These are phyloP conservation scores for Plasmodium inui DNA, from an alignment of 169 alveolate genomes.

Conservation along the genomic window DNA sequence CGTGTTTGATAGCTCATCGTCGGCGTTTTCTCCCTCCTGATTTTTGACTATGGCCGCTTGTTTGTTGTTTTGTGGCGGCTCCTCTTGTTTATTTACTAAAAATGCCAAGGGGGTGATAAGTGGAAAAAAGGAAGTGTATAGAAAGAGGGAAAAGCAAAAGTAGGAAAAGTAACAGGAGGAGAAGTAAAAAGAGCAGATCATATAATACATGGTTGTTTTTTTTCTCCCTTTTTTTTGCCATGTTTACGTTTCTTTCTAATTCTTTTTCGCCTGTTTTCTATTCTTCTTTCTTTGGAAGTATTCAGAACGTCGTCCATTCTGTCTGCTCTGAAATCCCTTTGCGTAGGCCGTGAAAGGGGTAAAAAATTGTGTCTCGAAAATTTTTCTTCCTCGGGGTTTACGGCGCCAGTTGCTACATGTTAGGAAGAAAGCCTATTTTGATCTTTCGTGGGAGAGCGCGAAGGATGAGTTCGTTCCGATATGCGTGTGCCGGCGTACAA, in stretches of 20 bases:
- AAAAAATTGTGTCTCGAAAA: neutral
- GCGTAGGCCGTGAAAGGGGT: neutral
- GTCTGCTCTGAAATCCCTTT: neutral
- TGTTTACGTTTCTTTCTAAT: constrained; percentile 32
- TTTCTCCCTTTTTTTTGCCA: neutral
- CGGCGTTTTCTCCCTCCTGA: neutral
- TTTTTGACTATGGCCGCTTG: neutral
- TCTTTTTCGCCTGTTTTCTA: constrained; percentile 57
- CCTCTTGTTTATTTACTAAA: neutral
- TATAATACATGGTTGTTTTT: neutral
- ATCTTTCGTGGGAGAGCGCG: neutral
- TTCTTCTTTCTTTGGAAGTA: constrained; percentile 57
- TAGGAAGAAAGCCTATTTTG: neutral
- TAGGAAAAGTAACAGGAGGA: neutral
- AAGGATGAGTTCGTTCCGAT: neutral
- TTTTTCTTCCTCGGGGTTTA: neutral
- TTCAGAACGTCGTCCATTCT: constrained; percentile 23
- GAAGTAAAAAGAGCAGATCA: neutral
- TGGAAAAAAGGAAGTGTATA: neutral
- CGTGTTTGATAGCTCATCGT: neutral
- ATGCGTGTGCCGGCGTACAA: neutral
- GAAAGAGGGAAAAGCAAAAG: neutral
- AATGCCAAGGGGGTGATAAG: neutral
- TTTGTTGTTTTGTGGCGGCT: neutral
- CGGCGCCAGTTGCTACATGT: neutral